A percentile compares a stretch with the other conserved stretches of the same genome.
Evolutionary conservation across 2,329 filamentous ascomycete species (phyloP).

Genomic region (Calonectria hongkongensis): DNA sequence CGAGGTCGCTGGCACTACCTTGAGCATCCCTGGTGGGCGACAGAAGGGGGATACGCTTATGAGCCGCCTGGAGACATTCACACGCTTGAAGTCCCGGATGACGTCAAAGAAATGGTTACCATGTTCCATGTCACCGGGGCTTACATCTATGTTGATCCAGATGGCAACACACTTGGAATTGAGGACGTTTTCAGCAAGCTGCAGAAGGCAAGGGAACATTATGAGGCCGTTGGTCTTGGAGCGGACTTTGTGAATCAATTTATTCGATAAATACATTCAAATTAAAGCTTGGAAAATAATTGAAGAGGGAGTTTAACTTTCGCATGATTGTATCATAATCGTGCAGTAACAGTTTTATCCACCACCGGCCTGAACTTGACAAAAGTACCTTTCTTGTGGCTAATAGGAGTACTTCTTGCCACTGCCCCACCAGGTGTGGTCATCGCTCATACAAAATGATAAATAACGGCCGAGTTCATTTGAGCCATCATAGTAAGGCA

Average conservation of each 20-base stretch:
- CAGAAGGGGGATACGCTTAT: slow-evolving; percentile 58
- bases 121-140: slow-evolving; percentile 60
- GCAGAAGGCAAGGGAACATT: slow-evolving; percentile 55
- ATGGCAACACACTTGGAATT: slow-evolving; percentile 56
- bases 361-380: too few relatives aligned
- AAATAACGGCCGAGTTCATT: too few relatives aligned
- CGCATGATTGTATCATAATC: too few relatives aligned
- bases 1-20: slow-evolving; percentile 60
- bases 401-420: too few relatives aligned
- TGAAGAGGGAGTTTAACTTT: too few relatives aligned
- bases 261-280: neutral
- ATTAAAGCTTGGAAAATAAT: neutral
- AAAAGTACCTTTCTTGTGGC: too few relatives aligned
- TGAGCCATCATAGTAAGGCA: too few relatives aligned
- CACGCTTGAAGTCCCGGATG: slow-evolving; percentile 59
- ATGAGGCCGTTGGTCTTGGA: slow-evolving; percentile 58
- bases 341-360: too few relatives aligned
- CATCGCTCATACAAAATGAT: too few relatives aligned
- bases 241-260: slow-evolving; percentile 56
- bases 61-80: slow-evolving; percentile 61
- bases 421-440: too few relatives aligned
- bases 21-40: slow-evolving; percentile 61
- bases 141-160: slow-evolving; percentile 59
- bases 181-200: slow-evolving; percentile 61
- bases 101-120: slow-evolving; percentile 59